A percentile compares a stretch with the other conserved stretches of the same genome.
These are phyloP conservation scores for Fraxinus sp. DNA, from an alignment of 305 asterid genomes.

Conservation along the genomic window DNA sequence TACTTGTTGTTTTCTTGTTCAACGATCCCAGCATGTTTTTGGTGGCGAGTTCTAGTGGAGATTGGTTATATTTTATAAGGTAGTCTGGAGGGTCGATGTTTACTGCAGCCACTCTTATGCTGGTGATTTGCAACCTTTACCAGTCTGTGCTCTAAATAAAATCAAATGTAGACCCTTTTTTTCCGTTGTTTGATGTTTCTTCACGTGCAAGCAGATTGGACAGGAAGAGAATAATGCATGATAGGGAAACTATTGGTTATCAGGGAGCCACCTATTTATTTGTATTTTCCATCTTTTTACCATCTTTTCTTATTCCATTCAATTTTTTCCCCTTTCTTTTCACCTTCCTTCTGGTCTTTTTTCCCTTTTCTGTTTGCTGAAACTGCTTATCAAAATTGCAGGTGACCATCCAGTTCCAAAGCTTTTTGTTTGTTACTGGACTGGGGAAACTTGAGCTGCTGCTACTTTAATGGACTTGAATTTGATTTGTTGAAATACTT, in stretches of 20 bases:
- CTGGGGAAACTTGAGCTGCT: not conserved
- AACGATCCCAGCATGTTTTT: not conserved
- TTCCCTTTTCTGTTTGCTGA: no score
- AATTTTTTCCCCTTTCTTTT: not conserved
- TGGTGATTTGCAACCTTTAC: not conserved
- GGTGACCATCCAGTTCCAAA: no score
- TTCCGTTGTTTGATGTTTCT: not conserved
- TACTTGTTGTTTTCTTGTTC: not conserved
- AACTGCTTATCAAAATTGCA: no score
- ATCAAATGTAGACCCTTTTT: not conserved
- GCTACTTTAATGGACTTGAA: not conserved
- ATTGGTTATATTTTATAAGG: no score
- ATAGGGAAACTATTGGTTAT: not conserved
- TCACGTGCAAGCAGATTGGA: not conserved
- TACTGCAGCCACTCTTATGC: no score
- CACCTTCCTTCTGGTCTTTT: not conserved
- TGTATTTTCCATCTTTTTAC: not conserved
- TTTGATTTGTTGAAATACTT: not conserved
- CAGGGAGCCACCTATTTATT: not conserved
- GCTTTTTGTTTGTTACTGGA: not conserved
- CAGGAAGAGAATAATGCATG: not conserved
- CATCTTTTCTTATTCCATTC: no score
- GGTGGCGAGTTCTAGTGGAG: not conserved
- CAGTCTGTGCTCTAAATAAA: not conserved
- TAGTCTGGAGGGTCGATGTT: no score